These are phyloP conservation scores for Porogramme epimiltina DNA, from an alignment of 1,284 basidiomycete species.

Conservation along the genomic window DNA sequence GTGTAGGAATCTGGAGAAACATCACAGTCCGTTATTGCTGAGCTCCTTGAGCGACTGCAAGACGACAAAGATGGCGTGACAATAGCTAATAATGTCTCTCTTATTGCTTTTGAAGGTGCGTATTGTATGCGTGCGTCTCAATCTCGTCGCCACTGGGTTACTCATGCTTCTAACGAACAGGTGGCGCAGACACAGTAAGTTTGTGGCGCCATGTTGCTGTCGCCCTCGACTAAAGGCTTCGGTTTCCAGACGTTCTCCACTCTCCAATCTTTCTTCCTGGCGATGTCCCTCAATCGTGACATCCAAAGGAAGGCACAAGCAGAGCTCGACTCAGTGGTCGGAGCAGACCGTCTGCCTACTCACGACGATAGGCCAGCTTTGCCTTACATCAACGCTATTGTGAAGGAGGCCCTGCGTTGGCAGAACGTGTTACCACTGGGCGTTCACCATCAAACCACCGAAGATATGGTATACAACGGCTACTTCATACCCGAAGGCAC, in stretches of 20 bases:
- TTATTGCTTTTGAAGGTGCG: slow-evolving; percentile 5
- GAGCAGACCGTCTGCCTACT: slow-evolving; percentile 27
- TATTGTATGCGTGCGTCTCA: not conserved
- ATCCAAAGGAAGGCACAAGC: slow-evolving; percentile 29
- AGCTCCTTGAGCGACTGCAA: not conserved
- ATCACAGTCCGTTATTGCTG: not conserved
- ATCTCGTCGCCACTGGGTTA: not conserved
- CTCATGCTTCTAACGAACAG: not conserved
- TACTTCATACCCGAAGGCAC: slow-evolving; percentile 25
- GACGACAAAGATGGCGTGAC: not conserved
- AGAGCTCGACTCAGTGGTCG: slow-evolving; percentile 34
- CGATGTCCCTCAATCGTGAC: slow-evolving; percentile 23
- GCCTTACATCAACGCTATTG: slow-evolving; percentile 15
- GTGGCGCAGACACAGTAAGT: slow-evolving; percentile 16
- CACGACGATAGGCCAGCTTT: slow-evolving; percentile 19
- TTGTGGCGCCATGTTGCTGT: not conserved
- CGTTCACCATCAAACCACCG: slow-evolving; percentile 6
- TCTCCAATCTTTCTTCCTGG: slow-evolving; percentile 20
- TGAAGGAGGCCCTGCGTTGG: slow-evolving; percentile 13
- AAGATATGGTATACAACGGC: slow-evolving; percentile 10
- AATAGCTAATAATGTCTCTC: not conserved
- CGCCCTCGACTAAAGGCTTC: not conserved
- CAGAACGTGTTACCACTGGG: slow-evolving; percentile 8
- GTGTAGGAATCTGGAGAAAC: not conserved
- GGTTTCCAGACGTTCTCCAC: slow-evolving; percentile 23